Base-by-base conservation (phyloP, 1,284 basidiomycete genomes). In the Sporisorium iseilematis-ciliati region DNA sequence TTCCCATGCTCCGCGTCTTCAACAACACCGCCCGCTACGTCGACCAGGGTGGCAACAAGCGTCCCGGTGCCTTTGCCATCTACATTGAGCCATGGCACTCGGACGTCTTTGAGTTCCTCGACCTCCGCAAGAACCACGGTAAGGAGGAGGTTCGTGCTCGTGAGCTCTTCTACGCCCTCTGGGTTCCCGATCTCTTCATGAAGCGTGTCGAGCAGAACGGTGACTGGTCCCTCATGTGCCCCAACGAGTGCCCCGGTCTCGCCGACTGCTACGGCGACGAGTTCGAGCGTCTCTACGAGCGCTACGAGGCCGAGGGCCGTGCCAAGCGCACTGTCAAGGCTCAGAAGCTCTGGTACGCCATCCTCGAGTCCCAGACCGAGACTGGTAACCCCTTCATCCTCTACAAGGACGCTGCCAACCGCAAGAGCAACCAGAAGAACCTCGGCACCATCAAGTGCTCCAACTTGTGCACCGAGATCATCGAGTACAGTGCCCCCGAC, bases 11-110 rank as follows among this genome's bases (percentile, higher is more conserved):
- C 54, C 93, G 97, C 67, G 96, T 94, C 0, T 99, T 92, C 86
- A 97, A 99, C 85, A 95, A 97, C 75, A 99, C 97, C 7, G 97
- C 97, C 33, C 93, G 97, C 57, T 99, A 99, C 85, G 97, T 99
- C 72, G 97, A 99, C 87, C 97, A 99, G 86, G 96, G 97, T 74
- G 97, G 97, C 54, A 99, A 99, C 90, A 99, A 99, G 89, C 93
- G 97, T 48, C 97, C 97, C 2, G 97, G 97, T 75, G 97, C 97
- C 2, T 98, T 99, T 82, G 94, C 97, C 56, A 94, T 97, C 86
- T 97, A 97, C 87, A 88, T 97, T 75, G 95, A 97, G 87, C 95
- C 95, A 10, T 97, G 95, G 95, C 96, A 99, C 86, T 90, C 94
- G 38, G 97, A 99, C 86, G 87, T 99, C 80, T 98, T 98, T 81